Conservation (phyloP, 768 basidiomycete genomes). For the Russula olivacea region DNA sequence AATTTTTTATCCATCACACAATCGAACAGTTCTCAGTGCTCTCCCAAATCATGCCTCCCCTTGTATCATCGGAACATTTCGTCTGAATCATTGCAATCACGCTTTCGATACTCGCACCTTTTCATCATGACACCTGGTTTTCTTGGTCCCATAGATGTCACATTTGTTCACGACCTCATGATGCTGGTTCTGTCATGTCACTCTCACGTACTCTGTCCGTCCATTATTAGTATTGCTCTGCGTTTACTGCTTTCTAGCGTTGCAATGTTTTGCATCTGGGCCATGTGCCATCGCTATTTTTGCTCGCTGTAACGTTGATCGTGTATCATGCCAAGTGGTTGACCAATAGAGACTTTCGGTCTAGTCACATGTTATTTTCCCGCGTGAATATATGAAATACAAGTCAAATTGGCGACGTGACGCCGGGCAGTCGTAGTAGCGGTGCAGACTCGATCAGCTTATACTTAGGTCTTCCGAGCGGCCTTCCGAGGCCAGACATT, state of each 20-base stretch:
- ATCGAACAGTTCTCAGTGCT: conserved; percentile 9
- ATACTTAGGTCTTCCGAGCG: background rate
- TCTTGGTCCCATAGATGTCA: conserved; percentile 19
- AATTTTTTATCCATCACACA: conserved; percentile 7
- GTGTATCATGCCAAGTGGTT: conserved; percentile 15
- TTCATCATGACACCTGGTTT: conserved; percentile 15
- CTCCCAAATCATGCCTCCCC: conserved; percentile 2
- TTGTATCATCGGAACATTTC: conserved; percentile 21
- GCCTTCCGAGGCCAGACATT: background rate
- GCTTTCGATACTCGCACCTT: conserved; percentile 22
- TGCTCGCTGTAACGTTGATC: conserved; percentile 19
- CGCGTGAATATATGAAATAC: conserved; percentile 2
- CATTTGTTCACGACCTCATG: conserved; percentile 22
- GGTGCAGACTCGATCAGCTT: background rate
- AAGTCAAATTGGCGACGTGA: background rate
- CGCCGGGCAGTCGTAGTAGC: background rate
- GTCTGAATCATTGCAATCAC: conserved; percentile 21
- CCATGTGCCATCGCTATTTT: conserved; percentile 10
- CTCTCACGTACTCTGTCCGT: conserved; percentile 15
- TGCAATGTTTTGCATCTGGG: conserved; percentile 15
- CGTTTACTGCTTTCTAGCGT: conserved; percentile 24
- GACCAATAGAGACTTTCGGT: background rate
- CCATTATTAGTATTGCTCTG: conserved; percentile 25
- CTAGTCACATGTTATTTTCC: conserved; percentile 1
- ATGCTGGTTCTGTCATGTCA: conserved; percentile 25